Base-by-base conservation (phyloP, 257 asterid genomes). In the Vinca minor region DNA sequence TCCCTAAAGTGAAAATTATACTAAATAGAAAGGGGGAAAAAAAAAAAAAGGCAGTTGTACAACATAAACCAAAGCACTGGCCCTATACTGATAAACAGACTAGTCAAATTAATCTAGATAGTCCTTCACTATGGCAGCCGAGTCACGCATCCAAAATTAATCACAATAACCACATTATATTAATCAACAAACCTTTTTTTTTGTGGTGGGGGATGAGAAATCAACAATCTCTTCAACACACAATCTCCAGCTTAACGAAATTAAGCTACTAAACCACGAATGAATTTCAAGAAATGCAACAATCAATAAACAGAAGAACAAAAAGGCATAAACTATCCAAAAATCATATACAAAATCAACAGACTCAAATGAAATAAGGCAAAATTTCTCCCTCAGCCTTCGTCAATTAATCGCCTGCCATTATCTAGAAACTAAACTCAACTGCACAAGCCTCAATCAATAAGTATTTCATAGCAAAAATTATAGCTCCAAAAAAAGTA, bases 101-200 rank as follows among this genome's bases (percentile, higher is more conserved):
- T 20, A 44, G 64, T 18, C 46, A 28, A 23, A 56, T 35, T 18
- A 46, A 3, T 9, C 45, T 17, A 23, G 17, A 46, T 31, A 28
- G 31, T 10, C 44, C 72, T 12, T n/a, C 20, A 9, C 21, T 34
- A 14, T 5, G 45, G 11, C n/a, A 25, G 49, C 4, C 25, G 3
- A 28, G 32, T 3, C n/a, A 50, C 35, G 23, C n/a, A n/a, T n/a
- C 23, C 4, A 29, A 47, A 58, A 35, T 8, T 3, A 17, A 20
- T 3, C 42, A 62, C 25, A 46, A n/a, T n/a, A n/a, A 49, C 5
- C 9, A 52, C 46, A 29, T 1, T 3, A 56, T n/a, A n/a, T n/a
- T n/a, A 66, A 17, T 17, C 36, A 69, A 50, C 46, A 53, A 60
- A 38, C n/a, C n/a, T n/a, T n/a, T n/a, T n/a, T n/a, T n/a, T n/a